Base-by-base conservation (phyloP, 2,329 filamentous ascomycete species). In the Cryphonectria carpinicola region DNA sequence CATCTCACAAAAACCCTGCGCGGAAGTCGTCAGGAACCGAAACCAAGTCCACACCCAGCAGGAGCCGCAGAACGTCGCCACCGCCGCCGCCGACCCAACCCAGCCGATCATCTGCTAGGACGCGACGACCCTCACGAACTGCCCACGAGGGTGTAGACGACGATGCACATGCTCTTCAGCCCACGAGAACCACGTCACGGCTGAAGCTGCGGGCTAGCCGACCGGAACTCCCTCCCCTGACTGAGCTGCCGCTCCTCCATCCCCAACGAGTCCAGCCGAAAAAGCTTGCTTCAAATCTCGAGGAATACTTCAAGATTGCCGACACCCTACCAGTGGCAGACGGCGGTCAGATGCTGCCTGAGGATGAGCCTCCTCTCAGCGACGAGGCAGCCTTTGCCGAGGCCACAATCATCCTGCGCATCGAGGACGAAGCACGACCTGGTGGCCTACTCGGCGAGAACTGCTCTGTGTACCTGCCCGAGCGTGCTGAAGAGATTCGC, bases 381-480 rank as follows among this genome's bases (percentile, higher is more conserved):
- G 84, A 89, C 14, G 88, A 91, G 67, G 85, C 88, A 76, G 90
- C 91, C 1, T 78, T 82, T 61, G 85, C 87, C 67, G 94, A 98
- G 80, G 94, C 93, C 1, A 81, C 82, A 22, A 81, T 89, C n/a
- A 88, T 96, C 25, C 74, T 89, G 70, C 88, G 89, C 43, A 89
- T 97, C 39, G 89, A 94, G 74, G 83, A 89, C 64, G 95, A 94
- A 73, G 89, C 89, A 4, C 85, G 93, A 76, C 88, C 90, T 6
- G 95, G 94, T 22, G 93, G 94, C 2, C 79, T 94, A 4, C 84
- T 98, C 39, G 94, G 92, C 66, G 83, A 86, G 68, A 85, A 87
- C 71, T 95, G 93, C 78, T 91, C 90, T 2, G 82, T 91, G 35
- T 96, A 93, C 75, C 86, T 90, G 25, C 92, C 93, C 0, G 93